These are phyloP conservation scores for Thelephora terrestris DNA, from an alignment of 1,284 basidiomycete species.

Conservation along the genomic window DNA sequence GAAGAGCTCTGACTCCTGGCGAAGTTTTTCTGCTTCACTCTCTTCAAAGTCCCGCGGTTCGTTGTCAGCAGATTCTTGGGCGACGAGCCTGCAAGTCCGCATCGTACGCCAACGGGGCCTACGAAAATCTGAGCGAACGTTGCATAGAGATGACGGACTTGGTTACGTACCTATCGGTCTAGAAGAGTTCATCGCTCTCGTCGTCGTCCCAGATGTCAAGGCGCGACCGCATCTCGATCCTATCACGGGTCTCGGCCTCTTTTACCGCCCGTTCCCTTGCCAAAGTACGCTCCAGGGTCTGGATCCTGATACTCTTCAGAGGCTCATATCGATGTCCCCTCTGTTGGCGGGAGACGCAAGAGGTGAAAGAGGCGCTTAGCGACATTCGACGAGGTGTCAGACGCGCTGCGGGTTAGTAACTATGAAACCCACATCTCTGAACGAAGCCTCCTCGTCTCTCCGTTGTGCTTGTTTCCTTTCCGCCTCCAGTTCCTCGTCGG, in stretches of 20 bases:
- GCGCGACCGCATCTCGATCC: too few relatives aligned
- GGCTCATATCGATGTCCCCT: slow-evolving; percentile 76
- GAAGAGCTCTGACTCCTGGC: slow-evolving; percentile 81
- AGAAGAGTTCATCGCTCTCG: too few relatives aligned
- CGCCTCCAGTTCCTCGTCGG: slow-evolving; percentile 78
- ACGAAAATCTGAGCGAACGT: slow-evolving; percentile 30
- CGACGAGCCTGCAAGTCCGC: slow-evolving; percentile 52
- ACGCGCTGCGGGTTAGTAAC: slow-evolving; percentile 1
- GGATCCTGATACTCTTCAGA: slow-evolving; percentile 64
- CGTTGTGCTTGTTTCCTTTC: slow-evolving; percentile 65
- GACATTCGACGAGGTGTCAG: too few relatives aligned
- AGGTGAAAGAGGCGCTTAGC: too few relatives aligned
- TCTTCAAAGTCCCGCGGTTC: slow-evolving; percentile 75
- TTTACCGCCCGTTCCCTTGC: too few relatives aligned
- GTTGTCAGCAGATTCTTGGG: slow-evolving; percentile 73
- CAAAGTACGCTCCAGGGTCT: too few relatives aligned
- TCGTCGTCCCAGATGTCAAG: too few relatives aligned
- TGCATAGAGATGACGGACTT: too few relatives aligned
- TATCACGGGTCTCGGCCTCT: too few relatives aligned
- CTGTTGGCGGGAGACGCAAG: too few relatives aligned
- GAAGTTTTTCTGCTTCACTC: slow-evolving; percentile 73
- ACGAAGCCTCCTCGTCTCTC: too few relatives aligned
- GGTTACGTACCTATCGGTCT: too few relatives aligned
- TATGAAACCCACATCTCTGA: slow-evolving; percentile 60
- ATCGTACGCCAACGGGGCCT: slow-evolving; percentile 69